phyloP scores from a whole-genome alignment of 768 basidiomycete species.

The Kwoniella sp. region DNA sequence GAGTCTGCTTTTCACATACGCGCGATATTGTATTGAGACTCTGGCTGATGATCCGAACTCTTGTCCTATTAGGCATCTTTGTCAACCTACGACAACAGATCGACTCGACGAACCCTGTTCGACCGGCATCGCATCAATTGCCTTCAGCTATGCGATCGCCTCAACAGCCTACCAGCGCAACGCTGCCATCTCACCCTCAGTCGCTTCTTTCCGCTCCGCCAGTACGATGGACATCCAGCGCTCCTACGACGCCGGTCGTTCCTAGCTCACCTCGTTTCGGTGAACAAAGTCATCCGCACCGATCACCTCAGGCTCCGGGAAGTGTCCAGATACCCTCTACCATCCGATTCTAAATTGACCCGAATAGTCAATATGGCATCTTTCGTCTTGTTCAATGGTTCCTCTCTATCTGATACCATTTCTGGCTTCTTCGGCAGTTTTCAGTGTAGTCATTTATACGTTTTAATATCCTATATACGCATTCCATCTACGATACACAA shows the following conservation, averaged over 20 bases:
- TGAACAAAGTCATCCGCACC: constrained; percentile 1
- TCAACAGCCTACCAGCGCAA: constrained; percentile 7
- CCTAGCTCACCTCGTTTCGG: constrained; percentile 33
- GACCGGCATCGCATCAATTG: constrained; percentile 8
- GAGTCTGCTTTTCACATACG: constrained; percentile 17
- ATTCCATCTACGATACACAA: neutral
- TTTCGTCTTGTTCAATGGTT: too few species aligned
- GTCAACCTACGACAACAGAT: constrained; percentile 24
- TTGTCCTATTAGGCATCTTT: constrained; percentile 28
- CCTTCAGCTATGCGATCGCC: constrained; percentile 21
- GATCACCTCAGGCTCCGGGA: constrained; percentile 21
- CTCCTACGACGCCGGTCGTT: constrained; percentile 37
- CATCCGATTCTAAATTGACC: constrained; percentile 36
- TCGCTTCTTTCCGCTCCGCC: constrained; percentile 37
- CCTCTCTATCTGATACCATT: neutral
- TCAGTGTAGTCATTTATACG: neutral
- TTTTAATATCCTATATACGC: constrained; percentile 1
- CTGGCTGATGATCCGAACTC: neutral
- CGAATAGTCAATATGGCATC: too few species aligned
- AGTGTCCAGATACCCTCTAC: constrained; percentile 31
- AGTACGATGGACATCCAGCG: constrained; percentile 28
- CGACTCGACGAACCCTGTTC: constrained; percentile 17
- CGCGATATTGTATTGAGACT: neutral
- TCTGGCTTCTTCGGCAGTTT: neutral
- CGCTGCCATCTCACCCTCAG: constrained; percentile 24